phyloP scores from a whole-genome alignment of 1,284 basidiomycete species.

The Trametes hirsuta region DNA sequence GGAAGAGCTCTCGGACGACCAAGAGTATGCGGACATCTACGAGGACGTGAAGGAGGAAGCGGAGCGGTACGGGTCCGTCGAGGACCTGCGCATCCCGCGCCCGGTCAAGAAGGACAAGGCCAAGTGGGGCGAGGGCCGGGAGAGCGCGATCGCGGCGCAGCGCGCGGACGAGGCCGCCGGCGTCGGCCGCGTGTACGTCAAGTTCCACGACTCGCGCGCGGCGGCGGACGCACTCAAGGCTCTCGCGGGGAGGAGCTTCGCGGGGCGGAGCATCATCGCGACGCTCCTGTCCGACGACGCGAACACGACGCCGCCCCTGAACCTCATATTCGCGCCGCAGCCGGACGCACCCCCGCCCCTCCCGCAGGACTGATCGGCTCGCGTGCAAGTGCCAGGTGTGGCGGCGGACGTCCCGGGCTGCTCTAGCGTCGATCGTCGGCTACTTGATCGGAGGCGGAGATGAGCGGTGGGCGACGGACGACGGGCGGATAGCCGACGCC shows the following conservation, averaged over 20 bases:
- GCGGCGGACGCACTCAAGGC: constrained; percentile 79
- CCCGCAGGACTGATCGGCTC: constrained; percentile 42
- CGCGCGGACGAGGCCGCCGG: constrained; percentile 85
- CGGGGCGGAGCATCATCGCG: constrained; percentile 87
- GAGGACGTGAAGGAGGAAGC: constrained; percentile 97
- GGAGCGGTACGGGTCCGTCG: constrained; percentile 78
- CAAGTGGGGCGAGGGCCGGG: constrained; percentile 77
- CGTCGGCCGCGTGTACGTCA: constrained; percentile 93
- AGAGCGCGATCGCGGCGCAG: constrained; percentile 66
- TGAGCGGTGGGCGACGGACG: not conserved
- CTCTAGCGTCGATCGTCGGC: constrained; percentile 10
- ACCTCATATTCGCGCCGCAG: constrained; percentile 78
- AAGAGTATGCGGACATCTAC: constrained; percentile 92
- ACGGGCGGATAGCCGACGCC: not conserved
- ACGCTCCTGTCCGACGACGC: constrained; percentile 81
- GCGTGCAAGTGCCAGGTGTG: not conserved
- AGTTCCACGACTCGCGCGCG: constrained; percentile 65
- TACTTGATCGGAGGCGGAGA: constrained; percentile 8
- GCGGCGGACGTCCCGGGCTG: not conserved
- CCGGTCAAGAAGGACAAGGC: constrained; percentile 84
- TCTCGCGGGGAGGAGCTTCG: constrained; percentile 91
- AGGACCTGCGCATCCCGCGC: constrained; percentile 87
- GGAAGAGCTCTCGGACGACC: constrained; percentile 90
- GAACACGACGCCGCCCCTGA: constrained; percentile 77
- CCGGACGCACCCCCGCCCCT: constrained; percentile 80